Evolutionary conservation across 495 filamentous ascomycete species (phyloP), one percentile per base, ranked within the genome.

Genomic region (Penicillium lagena): DNA sequence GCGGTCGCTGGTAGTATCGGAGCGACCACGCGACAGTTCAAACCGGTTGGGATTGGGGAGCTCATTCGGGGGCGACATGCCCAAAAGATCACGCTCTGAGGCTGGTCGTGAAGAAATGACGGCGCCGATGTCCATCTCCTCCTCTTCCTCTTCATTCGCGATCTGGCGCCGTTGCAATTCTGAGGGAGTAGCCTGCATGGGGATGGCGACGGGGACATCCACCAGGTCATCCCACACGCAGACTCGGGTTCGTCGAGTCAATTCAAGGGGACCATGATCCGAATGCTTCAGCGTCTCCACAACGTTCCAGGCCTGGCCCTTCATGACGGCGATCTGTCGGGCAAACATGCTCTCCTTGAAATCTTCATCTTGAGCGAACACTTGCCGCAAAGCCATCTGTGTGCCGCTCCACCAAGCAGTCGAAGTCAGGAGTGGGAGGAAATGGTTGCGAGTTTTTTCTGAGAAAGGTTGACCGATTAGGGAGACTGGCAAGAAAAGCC

Each of bases 281-380:
- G 77, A 74, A 4, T 83, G 85, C 58, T 98, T 98, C 40, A 98
- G 71, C 9, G 91, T 96, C 69, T 98, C 93, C 8, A 98, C 90
- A 2, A 98, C 93, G 63, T 98, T 98, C 87, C 90, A 98, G 8
- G 94, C 93, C 56, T 98, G 93, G 5, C 93, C 93, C 68, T 98
- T 98, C 87, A 98, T 93, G 34, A 98, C 93, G 1, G 94, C 91
- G 38, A 97, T 95, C 56, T 98, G 93, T 42, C 86, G 77, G 12
- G 88, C 89, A 64, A 94, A 98, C 93, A 98, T 98, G 63, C 86
- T 82, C 66, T 98, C 93, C 55, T 97, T 87, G 62, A 98, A 98
- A 64, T 97, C 93, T 1, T 87, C 79, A 59, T 98, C 93, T 59
- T 91, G 81, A 49, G 85, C 81, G 56, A 98, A 98, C 15, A 95